Evolutionary conservation across 2,329 filamentous ascomycete genomes (phyloP), one percentile per base, ranked within the genome.

Genomic region (Aspergillus sp.): DNA sequence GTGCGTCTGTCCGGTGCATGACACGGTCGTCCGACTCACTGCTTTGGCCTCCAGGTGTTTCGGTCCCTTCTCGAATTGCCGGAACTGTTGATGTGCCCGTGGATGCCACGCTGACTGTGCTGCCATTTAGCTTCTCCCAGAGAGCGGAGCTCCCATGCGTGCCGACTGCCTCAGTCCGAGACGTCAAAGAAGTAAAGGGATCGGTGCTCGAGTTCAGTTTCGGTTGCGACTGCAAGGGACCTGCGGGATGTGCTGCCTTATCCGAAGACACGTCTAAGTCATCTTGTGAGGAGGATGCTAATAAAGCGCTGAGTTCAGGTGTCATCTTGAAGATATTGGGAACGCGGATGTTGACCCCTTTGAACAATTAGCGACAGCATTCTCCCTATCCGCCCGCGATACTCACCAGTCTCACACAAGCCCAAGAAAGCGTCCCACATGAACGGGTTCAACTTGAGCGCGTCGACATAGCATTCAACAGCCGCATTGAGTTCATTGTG

Each of bases 401-500:
- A 66, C 75, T 69, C 74, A 80, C 86, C 87, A 47, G 86, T 91
- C 71, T 97, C 92, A 73, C 93, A 96, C 7, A 99, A 83, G 15
- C 87, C 89, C 21, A 89, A 88, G 70, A 98, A 98, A 0, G 94
- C 93, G 81, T 99, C 95, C 95, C 95, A 99, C 86, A 96, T 95
- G 76, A 98, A 94, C 1, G 95, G 93, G 71, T 98, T 99, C 57
- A 88, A 76, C 77, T 93, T 96, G 69, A 99, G 80, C 5, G 93
- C 87, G 62, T 96, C 92, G 66, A 96, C 92, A 72, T 95, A 98
- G 74, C 87, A 92, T 66, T 90, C 86, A 15, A 94, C 87, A 7
- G 95, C 93, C 75, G 91, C 92, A 70, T 90, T 90, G 69, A 91
- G 84, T 68, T 96, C 86, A 62, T 84, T 90, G 68, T 95, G 89